A percentile compares a stretch with the other conserved stretches of the same genome.
Evolutionary conservation across 495 filamentous ascomycete species (phyloP).

Genomic region (Annulohypoxylon maeteangense): DNA sequence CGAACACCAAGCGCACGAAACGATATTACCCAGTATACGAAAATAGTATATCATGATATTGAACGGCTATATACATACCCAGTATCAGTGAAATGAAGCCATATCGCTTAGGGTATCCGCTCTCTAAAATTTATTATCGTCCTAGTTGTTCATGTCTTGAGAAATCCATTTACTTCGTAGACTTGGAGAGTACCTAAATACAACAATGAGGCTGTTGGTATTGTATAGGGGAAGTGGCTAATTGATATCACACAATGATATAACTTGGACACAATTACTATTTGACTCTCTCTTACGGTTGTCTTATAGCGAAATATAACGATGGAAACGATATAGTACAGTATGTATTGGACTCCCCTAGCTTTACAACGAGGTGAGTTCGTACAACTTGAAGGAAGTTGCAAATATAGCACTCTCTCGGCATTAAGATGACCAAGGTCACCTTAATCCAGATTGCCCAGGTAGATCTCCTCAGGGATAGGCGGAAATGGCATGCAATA

Average conservation of each 20-base stretch:
- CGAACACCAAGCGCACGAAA: background rate
- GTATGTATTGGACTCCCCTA: background rate
- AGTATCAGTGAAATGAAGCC: constrained; percentile 19
- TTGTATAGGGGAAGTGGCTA: background rate
- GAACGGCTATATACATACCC: constrained; percentile 27
- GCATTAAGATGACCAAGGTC: too few relatives aligned
- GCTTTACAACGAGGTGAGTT: background rate
- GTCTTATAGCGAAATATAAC: background rate
- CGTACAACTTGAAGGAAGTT: background rate
- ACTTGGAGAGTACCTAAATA: background rate
- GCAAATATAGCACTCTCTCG: background rate
- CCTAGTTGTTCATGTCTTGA: background rate
- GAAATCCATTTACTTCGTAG: background rate
- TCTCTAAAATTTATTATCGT: background rate
- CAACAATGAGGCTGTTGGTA: background rate
- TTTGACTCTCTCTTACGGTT: background rate
- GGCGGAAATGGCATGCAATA: background rate
- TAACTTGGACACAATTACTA: background rate
- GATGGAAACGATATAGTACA: background rate
- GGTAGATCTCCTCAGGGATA: background rate
- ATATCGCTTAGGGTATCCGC: background rate
- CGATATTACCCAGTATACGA: background rate
- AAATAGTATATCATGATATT: background rate
- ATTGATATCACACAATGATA: background rate
- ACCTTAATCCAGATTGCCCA: background rate